phyloP scores from a whole-genome alignment of 1,284 basidiomycete genomes.

The Neonothopanus nambi region DNA sequence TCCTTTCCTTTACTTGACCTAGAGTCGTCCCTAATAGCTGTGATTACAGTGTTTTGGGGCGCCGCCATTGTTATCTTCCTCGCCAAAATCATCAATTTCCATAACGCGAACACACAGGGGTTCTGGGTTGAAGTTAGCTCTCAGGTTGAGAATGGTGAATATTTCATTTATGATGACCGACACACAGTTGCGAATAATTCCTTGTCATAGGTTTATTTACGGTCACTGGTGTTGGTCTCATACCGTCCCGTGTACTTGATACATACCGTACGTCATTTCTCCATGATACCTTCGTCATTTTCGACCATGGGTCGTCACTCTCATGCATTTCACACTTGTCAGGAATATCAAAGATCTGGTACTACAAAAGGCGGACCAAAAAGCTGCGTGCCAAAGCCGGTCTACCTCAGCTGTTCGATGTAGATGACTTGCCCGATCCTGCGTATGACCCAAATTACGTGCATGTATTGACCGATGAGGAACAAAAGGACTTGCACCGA shows the following conservation, averaged over 20 bases:
- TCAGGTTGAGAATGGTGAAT: constrained; percentile 72
- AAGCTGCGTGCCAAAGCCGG: constrained; percentile 58
- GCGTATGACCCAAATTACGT: constrained; percentile 73
- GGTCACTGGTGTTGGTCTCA: constrained; percentile 71
- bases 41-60: constrained; percentile 65
- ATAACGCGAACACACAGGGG: constrained; percentile 61
- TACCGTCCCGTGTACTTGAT: constrained; percentile 75
- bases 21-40: not conserved
- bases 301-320: too few relatives aligned
- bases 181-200: too few relatives aligned
- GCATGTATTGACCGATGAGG: constrained; percentile 71
- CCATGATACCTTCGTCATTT: too few relatives aligned
- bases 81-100: constrained; percentile 65
- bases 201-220: constrained; percentile 68
- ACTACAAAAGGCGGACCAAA: constrained; percentile 61
- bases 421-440: constrained; percentile 80
- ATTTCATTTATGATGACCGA: too few relatives aligned
- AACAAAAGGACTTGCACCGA: constrained; percentile 68
- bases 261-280: constrained; percentile 63
- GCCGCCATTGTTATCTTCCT: constrained; percentile 80
- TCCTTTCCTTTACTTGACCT: not conserved
- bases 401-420: constrained; percentile 68
- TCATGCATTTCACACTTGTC: not conserved
- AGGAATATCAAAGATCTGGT: constrained; percentile 78
- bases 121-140: constrained; percentile 80